phyloP scores from a whole-genome alignment of 2,329 filamentous ascomycete species.

The Cadophora malorum region DNA sequence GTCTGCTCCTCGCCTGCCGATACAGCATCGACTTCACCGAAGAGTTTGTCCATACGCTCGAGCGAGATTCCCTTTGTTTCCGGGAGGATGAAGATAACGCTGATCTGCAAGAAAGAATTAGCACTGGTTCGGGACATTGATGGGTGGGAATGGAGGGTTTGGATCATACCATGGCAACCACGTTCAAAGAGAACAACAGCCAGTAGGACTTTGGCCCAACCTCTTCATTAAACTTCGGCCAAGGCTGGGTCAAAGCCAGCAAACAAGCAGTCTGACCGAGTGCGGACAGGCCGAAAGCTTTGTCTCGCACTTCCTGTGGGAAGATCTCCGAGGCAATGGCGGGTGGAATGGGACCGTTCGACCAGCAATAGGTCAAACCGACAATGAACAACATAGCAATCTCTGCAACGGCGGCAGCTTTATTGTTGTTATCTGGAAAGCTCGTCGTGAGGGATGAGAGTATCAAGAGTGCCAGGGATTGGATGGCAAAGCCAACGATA shows the following conservation, averaged over 20 bases:
- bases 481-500: conserved; percentile 61
- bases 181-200: conserved; percentile 49
- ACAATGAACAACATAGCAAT: conserved; percentile 53
- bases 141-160: conserved; percentile 10
- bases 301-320: conserved; percentile 50
- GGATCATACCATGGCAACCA: conserved; percentile 42
- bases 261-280: conserved; percentile 50
- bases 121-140: background rate
- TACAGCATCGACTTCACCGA: conserved; percentile 48
- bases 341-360: conserved; percentile 49
- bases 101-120: conserved; percentile 43
- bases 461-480: conserved; percentile 47
- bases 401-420: conserved; percentile 48
- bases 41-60: conserved; percentile 61
- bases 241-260: conserved; percentile 49
- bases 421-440: conserved; percentile 48
- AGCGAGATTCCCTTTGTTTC: conserved; percentile 62
- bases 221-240: conserved; percentile 48
- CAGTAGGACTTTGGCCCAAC: conserved; percentile 50
- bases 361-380: conserved; percentile 51
- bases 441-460: conserved; percentile 48
- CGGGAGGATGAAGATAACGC: conserved; percentile 58
- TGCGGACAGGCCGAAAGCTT: conserved; percentile 47
- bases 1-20: conserved; percentile 43
- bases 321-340: conserved; percentile 49